Evolutionary conservation across 192 early-diverging fungal genomes (phyloP), one percentile per base, ranked within the genome.

Genomic region (Entomortierella parvispora): DNA sequence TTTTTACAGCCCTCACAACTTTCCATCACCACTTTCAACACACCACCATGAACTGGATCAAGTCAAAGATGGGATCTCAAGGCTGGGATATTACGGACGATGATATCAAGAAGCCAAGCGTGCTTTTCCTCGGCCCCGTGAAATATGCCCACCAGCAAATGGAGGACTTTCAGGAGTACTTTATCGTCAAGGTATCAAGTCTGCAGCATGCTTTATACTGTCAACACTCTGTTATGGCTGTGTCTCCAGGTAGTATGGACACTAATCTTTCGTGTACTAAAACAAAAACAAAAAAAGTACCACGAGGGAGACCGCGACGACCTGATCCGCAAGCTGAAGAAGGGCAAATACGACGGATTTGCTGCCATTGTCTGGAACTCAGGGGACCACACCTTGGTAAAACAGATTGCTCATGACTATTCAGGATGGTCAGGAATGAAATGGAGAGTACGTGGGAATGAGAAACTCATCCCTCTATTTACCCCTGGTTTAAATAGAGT

Each of bases 51-150:
- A 76, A 76, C 59, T 76, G 72, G 72, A 64, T 76, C 72, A 76
- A 76, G 60, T 50, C 72, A 57, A 76, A 76, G 65, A 76, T 76
- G 72, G 72, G 72, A 29, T 67, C 72, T 22, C 72, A 76, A 20
- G 72, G 72, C 23, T 76, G 72, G 72, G 72, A 76, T 23, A 51
- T 76, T 10, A 76, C 32, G 18, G 72, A 76, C 17, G 72, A 68
- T 25, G 72, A 76, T 25, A 55, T 76, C 60, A 76, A 76, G 22
- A 76, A 76, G 65, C 72, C 72, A 44, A 68, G 62, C 46, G 54
- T 76, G 18, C 72, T 76, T 37, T 68, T 76, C 33, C 40, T 76
- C 59, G 37, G 14, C 6, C 72, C 64, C 22, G 26, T 76, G 40
- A 15, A 62, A 12, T 56, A 37, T 44, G 72, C 72, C 1, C 60